A percentile compares a stretch with the other conserved stretches of the same genome.
These are phyloP conservation scores for Melanomma pulvis-pyrius DNA, from an alignment of 495 filamentous ascomycete genomes.

Conservation along the genomic window DNA sequence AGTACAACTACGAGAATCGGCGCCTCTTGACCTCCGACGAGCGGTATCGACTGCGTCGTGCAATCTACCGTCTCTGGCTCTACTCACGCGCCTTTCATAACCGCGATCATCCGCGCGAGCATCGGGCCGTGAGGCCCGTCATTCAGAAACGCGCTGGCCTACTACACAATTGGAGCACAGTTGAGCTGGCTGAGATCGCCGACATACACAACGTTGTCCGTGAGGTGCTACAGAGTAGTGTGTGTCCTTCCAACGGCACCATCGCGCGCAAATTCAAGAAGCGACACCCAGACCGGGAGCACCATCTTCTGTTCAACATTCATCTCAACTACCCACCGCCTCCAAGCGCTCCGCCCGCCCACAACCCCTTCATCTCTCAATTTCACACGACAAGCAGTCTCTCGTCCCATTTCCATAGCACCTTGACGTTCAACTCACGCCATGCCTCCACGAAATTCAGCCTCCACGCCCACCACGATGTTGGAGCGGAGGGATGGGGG, in stretches of 20 bases:
- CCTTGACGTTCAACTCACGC: slow-evolving; percentile 23
- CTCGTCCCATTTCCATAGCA: slow-evolving; percentile 47
- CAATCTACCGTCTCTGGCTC: slow-evolving; percentile 72
- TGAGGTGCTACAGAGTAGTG: slow-evolving; percentile 56
- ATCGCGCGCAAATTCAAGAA: slow-evolving; percentile 61
- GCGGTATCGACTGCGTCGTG: slow-evolving; percentile 62
- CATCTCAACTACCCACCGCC: slow-evolving; percentile 54
- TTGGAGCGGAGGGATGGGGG: slow-evolving; percentile 61
- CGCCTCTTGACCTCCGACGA: slow-evolving; percentile 63
- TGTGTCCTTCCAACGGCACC: slow-evolving; percentile 64
- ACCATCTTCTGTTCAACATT: slow-evolving; percentile 57
- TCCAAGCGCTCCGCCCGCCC: slow-evolving; percentile 14
- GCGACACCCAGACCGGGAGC: slow-evolving; percentile 54
- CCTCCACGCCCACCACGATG: slow-evolving; percentile 42
- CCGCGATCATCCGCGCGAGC: slow-evolving; percentile 50
- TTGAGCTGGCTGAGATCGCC: slow-evolving; percentile 60
- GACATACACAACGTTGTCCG: slow-evolving; percentile 55
- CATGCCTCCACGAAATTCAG: slow-evolving; percentile 24
- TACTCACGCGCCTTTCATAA: slow-evolving; percentile 63
- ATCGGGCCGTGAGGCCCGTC: slow-evolving; percentile 50
- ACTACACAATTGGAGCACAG: slow-evolving; percentile 59
- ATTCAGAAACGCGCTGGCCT: slow-evolving; percentile 56
- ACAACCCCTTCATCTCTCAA: slow-evolving; percentile 28
- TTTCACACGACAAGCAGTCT: slow-evolving; percentile 24
- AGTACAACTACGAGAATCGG: slow-evolving; percentile 59